Evolutionary conservation across 176 grass and related monocot genomes (phyloP), one percentile per base, ranked within the genome.

Genomic region (Aegilops tauschii): DNA sequence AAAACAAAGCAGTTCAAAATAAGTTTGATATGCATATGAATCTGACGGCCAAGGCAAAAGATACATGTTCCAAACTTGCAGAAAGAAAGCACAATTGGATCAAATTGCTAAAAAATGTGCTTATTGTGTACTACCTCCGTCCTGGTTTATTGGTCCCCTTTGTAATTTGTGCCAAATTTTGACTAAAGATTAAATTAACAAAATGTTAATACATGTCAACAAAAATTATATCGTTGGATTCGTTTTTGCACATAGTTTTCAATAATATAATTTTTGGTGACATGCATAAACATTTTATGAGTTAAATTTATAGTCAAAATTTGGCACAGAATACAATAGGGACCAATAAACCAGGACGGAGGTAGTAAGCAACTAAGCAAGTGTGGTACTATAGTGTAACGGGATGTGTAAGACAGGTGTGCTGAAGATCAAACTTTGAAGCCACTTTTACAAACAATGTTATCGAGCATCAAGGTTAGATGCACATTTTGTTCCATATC

Each of bases 101-200:
- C 45, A 71, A 58, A 90, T 76, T 81, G 47, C 36, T 82, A 36
- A 76, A 82, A 17, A 77, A 76, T 87, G 28, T 39, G 68, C 29
- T 30, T 78, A 64, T 14, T 16, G 27, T 77, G 69, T 58, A 35
- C 34, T 35, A 35, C 34, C 34, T 35, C 34, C 34, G 34, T 35
- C 34, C 34, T 35, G 34, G 34, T 35, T 35, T 35, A 35, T 35
- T 35, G 34, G 34, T 35, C 34, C 34, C 34, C 34, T 35, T 35
- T 35, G 34, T 35, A 35, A 35, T 35, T 35, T 35, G 34, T 35
- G 34, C 34, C 34, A 35, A 35, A 35, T 35, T 35, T 35, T 35
- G 34, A 35, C 34, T 35, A 35, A 35, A 35, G 34, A 35, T 35
- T 35, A 6, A 35, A 35, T 5, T 35, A 35, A 35, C 34, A 35